Percentiles rank a stretch among this genome's conserved stretches.
Evolutionary conservation across 2,329 filamentous ascomycete species (phyloP).

Genomic region (Fusarium domesticum): DNA sequence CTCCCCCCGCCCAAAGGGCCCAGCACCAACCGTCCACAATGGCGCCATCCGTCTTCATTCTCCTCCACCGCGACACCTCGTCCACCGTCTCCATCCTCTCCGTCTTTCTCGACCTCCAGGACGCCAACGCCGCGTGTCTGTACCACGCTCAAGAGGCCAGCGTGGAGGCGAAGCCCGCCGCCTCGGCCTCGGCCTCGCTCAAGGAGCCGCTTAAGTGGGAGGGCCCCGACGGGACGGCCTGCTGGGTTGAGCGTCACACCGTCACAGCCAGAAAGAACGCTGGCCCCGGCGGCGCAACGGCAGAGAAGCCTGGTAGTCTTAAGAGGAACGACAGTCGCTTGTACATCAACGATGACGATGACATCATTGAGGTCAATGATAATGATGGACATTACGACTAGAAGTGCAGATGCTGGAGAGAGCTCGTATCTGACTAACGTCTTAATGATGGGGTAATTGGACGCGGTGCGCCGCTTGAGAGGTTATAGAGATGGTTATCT

Average conservation of each 20-base stretch:
- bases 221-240: slow-evolving; percentile 34
- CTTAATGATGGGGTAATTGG: no score
- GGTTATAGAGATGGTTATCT: no score
- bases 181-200: slow-evolving; percentile 9
- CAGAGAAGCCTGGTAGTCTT: slow-evolving; percentile 5
- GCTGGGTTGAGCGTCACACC: slow-evolving; percentile 38
- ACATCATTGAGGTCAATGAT: slow-evolving; percentile 26
- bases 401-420: no score
- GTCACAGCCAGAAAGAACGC: slow-evolving; percentile 24
- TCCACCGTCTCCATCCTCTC: slow-evolving; percentile 29
- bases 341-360: slow-evolving; percentile 29
- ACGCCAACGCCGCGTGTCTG: slow-evolving; percentile 37
- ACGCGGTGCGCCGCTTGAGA: no score
- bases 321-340: slow-evolving; percentile 27
- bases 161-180: slow-evolving; percentile 23
- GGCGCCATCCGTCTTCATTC: slow-evolving; percentile 33
- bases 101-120: slow-evolving; percentile 34
- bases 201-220: slow-evolving; percentile 36
- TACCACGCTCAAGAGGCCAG: slow-evolving; percentile 29
- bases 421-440: no score
- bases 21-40: slow-evolving; percentile 12
- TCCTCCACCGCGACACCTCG: slow-evolving; percentile 32
- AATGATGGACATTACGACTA: slow-evolving; percentile 28
- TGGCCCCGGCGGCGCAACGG: slow-evolving; percentile 5
- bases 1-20: slow-evolving; percentile 6